phyloP scores from a whole-genome alignment of 371 early-diverging fungal species.

The Lichtheimia hyalospora region DNA sequence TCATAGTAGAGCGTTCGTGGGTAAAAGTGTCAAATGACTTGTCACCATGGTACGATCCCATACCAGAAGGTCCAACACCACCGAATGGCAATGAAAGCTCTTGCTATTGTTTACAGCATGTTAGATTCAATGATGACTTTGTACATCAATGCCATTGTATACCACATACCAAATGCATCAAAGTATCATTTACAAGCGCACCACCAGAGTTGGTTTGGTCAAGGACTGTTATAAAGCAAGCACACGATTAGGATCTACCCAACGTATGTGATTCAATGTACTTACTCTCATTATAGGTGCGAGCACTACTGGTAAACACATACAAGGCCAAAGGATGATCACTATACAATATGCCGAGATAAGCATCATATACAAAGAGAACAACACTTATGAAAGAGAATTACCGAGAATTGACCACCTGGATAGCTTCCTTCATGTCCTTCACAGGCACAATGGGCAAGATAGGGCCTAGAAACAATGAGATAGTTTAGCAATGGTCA shows the following conservation, averaged over 20 bases:
- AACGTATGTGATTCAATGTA: neutral
- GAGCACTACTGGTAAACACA: slow-evolving; percentile 47
- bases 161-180: slow-evolving; percentile 42
- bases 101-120: slow-evolving; percentile 12
- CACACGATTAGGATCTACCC: neutral
- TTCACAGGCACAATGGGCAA: slow-evolving; percentile 81
- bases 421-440: slow-evolving; percentile 74
- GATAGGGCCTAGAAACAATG: slow-evolving; percentile 61
- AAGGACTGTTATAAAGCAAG: slow-evolving; percentile 19
- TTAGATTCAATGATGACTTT: neutral
- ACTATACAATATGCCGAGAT: slow-evolving; percentile 12
- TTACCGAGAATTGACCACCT: slow-evolving; percentile 70
- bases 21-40: slow-evolving; percentile 76
- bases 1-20: slow-evolving; percentile 60
- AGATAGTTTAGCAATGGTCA: neutral
- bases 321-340: slow-evolving; percentile 75
- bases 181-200: slow-evolving; percentile 70
- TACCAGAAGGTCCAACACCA: slow-evolving; percentile 85
- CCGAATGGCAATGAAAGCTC: slow-evolving; percentile 76
- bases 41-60: slow-evolving; percentile 82
- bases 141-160: neutral
- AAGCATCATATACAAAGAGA: neutral
- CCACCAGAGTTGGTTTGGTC: slow-evolving; percentile 66
- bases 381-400: neutral
- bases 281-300: slow-evolving; percentile 35